These are phyloP conservation scores for Podospora pseudoanserina DNA, from an alignment of 495 filamentous ascomycete species.

Conservation along the genomic window DNA sequence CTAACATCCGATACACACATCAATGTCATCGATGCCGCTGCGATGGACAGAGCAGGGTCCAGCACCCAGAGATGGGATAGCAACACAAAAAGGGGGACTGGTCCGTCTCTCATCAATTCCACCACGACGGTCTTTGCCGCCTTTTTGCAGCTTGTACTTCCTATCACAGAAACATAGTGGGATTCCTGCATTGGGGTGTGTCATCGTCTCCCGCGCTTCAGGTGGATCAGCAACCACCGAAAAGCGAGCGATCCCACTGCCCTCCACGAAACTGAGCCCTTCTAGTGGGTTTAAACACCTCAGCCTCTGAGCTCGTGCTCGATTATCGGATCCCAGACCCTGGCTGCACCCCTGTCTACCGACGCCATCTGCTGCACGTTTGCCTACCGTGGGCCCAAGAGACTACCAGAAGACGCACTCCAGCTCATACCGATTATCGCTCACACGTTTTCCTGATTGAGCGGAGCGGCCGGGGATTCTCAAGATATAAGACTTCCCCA, in stretches of 20 bases:
- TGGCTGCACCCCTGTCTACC: conserved; percentile 8
- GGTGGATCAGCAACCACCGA: conserved; percentile 5
- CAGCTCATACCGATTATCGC: neutral
- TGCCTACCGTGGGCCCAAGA: neutral
- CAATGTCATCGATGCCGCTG: neutral
- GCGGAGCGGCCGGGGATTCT: neutral
- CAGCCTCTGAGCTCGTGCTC: conserved; percentile 14
- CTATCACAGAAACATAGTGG: conserved; percentile 3
- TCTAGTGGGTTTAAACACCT: neutral
- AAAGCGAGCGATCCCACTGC: no score
- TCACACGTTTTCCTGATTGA: neutral
- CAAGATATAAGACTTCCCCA: conserved; percentile 22
- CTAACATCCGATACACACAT: neutral
- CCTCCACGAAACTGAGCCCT: neutral
- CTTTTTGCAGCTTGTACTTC: conserved; percentile 6
- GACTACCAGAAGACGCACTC: neutral
- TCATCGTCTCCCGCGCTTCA: conserved; percentile 24
- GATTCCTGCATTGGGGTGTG: conserved; percentile 23
- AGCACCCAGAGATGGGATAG: neutral
- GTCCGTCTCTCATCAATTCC: neutral
- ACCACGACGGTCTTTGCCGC: conserved; percentile 20
- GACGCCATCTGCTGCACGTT: conserved; percentile 4
- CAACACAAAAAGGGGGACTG: neutral
- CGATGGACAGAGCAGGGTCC: neutral
- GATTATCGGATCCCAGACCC: conserved; percentile 9